Conservation (phyloP, 768 basidiomycete species). For the Kwoniella europaea region DNA sequence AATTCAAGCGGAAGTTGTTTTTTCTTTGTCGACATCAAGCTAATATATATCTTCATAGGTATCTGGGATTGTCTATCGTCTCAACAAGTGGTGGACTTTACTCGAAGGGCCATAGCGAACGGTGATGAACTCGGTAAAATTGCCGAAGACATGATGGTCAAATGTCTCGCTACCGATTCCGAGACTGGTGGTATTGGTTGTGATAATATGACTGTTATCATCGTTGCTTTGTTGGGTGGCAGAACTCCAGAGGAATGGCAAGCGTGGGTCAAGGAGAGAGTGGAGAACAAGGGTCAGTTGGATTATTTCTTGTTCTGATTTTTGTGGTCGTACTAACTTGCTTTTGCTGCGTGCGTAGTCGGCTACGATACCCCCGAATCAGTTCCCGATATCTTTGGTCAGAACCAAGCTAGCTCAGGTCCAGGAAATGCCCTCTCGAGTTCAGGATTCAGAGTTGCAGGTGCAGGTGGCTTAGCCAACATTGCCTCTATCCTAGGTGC, state of each 20-base stretch:
- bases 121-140: slow-evolving; percentile 81
- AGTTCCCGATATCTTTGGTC: slow-evolving; percentile 69
- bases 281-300: slow-evolving; percentile 64
- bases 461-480: slow-evolving; percentile 61
- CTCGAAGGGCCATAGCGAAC: slow-evolving; percentile 78
- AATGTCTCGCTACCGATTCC: slow-evolving; percentile 92
- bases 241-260: slow-evolving; percentile 93
- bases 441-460: slow-evolving; percentile 56
- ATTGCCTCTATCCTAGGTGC: slow-evolving; percentile 66
- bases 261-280: slow-evolving; percentile 81
- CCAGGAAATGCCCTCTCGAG: slow-evolving; percentile 39
- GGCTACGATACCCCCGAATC: slow-evolving; percentile 78
- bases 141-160: slow-evolving; percentile 84
- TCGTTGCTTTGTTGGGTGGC: slow-evolving; percentile 84
- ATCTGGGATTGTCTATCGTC: slow-evolving; percentile 98
- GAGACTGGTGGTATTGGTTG: slow-evolving; percentile 93
- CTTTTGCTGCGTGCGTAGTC: slow-evolving; percentile 51
- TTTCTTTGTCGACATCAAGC: not conserved
- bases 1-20: not conserved
- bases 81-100: slow-evolving; percentile 88
- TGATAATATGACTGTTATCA: slow-evolving; percentile 97
- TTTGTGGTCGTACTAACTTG: not conserved
- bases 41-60: slow-evolving; percentile 62
- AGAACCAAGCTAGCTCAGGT: slow-evolving; percentile 18
- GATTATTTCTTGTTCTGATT: not conserved